phyloP scores from a whole-genome alignment of 768 basidiomycete species.

The Rhodotorula babjevae region DNA sequence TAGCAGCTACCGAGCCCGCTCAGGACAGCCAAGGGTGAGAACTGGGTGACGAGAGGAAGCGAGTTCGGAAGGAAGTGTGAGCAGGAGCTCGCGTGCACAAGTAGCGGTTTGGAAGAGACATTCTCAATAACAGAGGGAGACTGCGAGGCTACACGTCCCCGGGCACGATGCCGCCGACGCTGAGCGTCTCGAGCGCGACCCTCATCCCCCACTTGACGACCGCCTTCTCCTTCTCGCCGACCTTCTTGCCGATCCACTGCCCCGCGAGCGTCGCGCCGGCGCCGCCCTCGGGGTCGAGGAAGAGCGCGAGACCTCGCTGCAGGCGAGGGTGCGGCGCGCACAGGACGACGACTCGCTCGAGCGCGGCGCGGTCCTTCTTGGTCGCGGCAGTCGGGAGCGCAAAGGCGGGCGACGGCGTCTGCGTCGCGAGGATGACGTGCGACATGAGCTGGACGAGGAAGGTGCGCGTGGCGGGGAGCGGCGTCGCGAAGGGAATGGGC shows the following conservation, averaged over 20 bases:
- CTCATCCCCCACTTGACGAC: constrained; percentile 64
- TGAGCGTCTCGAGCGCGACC: constrained; percentile 66
- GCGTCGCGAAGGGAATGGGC: constrained; percentile 79
- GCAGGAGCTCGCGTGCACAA: too few species aligned
- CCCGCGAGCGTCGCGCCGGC: constrained; percentile 28
- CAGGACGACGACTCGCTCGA: constrained; percentile 78
- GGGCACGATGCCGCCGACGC: constrained; percentile 40
- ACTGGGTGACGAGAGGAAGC: too few species aligned
- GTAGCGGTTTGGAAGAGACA: too few species aligned
- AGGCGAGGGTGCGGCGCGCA: constrained; percentile 62
- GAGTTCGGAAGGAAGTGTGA: too few species aligned
- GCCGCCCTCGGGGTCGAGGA: constrained; percentile 55
- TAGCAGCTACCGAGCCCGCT: too few species aligned
- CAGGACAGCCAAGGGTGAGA: too few species aligned
- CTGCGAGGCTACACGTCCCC: background rate
- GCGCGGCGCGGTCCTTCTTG: constrained; percentile 52
- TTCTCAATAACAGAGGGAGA: too few species aligned
- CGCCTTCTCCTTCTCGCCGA: constrained; percentile 46
- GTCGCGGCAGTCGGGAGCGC: constrained; percentile 38
- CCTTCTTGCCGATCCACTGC: constrained; percentile 49
- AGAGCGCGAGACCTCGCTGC: constrained; percentile 70
- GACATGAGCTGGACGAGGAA: constrained; percentile 71
- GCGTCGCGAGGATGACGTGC: constrained; percentile 68
- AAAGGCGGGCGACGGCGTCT: constrained; percentile 65
- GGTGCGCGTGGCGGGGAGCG: constrained; percentile 59